Base-by-base conservation (phyloP, 1,139 yeast species). In the Debaryomyces sp. region DNA sequence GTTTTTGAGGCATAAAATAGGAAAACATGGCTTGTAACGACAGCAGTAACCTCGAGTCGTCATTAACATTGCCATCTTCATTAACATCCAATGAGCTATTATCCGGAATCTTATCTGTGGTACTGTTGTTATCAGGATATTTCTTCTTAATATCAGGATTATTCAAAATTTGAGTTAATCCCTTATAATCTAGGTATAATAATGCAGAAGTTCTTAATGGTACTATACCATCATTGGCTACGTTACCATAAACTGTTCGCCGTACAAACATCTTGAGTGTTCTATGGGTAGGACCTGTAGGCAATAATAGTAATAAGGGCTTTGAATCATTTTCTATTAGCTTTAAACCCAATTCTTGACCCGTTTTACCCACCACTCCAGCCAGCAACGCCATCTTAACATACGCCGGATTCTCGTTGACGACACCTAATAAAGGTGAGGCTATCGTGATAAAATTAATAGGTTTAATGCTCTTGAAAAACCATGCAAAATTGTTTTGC, bases 331-430 rank as follows among this genome's bases (percentile, higher is more conserved):
- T 62, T 48, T 75, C 80, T 6, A 69, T 49, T 46, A 58, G 68
- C 47, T 73, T 68, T 45, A 95, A 73, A 0, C 96, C 95, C 52
- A 94, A 68, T 61, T 94, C 99, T 58, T 89, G 94, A 0, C 99
- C 99, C 0, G 98, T 87, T 59, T 84, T 86, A 0, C 99, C 99
- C 3, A 90, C 94, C 44, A 92, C 78, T 0, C 99, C 99, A 37
- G 91, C 85, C 64, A 87, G 88, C 17, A 94, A 73, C 0, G 95
- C 95, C 48, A 91, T 71, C 60, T 89, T 90, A 24, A 95, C 87
- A 62, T 88, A 91, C 1, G 85, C 82, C 0, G 99, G 98, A 61
- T 91, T 92, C 60, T 92, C 98, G 45, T 88, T 81, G 15, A 78
- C 77, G 1, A 92, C 84, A 0, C 99, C 99, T 13, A 95, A 70